Conservation (phyloP, 176 grass and related monocot genomes). For the Oropetium thomaeum region DNA sequence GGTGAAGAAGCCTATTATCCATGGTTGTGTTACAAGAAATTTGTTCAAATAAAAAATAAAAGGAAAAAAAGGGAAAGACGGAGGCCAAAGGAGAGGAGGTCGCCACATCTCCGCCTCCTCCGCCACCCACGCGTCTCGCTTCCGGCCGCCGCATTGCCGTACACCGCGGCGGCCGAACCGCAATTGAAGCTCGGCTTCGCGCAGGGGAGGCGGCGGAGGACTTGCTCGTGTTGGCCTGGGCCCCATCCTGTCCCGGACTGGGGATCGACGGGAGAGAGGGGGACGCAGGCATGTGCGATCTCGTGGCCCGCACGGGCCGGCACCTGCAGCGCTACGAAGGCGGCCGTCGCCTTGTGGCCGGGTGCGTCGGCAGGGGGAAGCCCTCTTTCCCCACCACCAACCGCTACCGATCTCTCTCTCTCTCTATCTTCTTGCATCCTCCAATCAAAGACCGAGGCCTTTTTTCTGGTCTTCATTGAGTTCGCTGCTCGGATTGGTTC, state of each 20-base stretch:
- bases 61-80: neutral
- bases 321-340: conserved; percentile 86
- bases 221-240: neutral
- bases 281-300: conserved; percentile 53
- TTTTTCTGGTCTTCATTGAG: neutral
- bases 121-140: neutral
- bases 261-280: neutral
- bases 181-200: neutral
- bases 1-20: too few species aligned
- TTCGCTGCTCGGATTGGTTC: neutral
- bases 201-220: neutral
- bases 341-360: conserved; percentile 75
- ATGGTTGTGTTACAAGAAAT: too few species aligned
- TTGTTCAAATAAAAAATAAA: neutral
- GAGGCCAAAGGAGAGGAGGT: too few species aligned
- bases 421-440: conserved; percentile 4
- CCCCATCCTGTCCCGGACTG: neutral
- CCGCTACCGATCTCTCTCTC: neutral
- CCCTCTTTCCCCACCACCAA: neutral
- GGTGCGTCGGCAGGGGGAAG: conserved; percentile 30
- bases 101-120: neutral
- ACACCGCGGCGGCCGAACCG: neutral
- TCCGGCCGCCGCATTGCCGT: neutral
- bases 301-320: conserved; percentile 81
- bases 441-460: neutral